Base-by-base conservation (phyloP, 352 stramenopile genomes). In the Thalassiosira hispida region DNA sequence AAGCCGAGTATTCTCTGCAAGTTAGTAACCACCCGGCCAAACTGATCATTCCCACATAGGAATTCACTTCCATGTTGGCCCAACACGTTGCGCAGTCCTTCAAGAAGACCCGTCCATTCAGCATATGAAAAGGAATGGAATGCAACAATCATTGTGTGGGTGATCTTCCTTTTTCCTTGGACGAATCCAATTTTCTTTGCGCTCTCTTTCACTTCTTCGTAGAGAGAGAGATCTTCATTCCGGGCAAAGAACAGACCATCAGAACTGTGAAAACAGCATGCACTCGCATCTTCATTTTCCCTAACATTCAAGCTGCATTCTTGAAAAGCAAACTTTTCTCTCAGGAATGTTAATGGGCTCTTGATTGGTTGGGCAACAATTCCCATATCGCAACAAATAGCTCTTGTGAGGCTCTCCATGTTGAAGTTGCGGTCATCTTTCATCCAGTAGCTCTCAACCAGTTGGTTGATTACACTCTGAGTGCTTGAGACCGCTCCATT, bases 321-420 rank as follows among this genome's bases (percentile, higher is more conserved):
- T 35, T 65, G 31, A 38, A 83, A 83, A 22, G n/a, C 29, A 64
- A 83, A 83, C 8, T 55, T 51, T 25, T 83, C 65, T 47, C 66
- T 18, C 38, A 83, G 35, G 46, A 69, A 83, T 27, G 57, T 53
- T 7, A 71, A 44, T 61, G 71, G 71, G 42, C 38, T 66, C 47
- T 56, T 80, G 1, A 80, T 65, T 12, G 57, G 62, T 53, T 61
- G 47, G 5, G 38, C 27, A 55, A 72, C 46, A 18, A 75, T 59
- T 27, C 38, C 65, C 14, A 68, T 31, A 47, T 79, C 61, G 55
- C 49, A 49, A 38, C 46, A 14, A 29, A 84, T 72, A 11, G 61
- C 61, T 33, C 55, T 59, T 0, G 31, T 40, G 23, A 84, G 47
- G 42, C 40, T 40, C 11, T 77, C 59, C 1, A 79, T 16, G 16